Conservation (phyloP, 1,284 basidiomycete species). For the Irpex sp. region DNA sequence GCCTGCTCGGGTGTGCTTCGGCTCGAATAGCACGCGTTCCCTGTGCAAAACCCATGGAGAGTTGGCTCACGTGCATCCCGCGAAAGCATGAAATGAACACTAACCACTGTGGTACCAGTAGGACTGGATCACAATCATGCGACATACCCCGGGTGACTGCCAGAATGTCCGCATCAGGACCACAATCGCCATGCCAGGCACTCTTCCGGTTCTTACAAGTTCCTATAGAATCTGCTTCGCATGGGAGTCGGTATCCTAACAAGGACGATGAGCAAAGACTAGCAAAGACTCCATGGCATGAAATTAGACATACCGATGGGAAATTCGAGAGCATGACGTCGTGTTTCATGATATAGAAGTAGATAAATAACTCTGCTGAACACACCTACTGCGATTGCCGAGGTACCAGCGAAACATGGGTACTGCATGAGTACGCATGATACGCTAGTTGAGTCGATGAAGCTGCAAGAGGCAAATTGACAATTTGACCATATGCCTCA, state of each 20-base stretch:
- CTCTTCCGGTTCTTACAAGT: background rate
- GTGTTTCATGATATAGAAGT: background rate
- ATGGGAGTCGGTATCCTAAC: background rate
- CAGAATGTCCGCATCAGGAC: background rate
- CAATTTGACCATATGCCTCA: background rate
- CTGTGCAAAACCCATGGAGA: background rate
- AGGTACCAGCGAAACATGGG: background rate
- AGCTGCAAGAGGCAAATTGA: background rate
- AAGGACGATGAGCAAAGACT: background rate
- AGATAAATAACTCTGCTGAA: background rate
- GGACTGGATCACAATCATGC: background rate
- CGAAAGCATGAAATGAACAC: background rate
- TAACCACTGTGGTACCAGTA: background rate
- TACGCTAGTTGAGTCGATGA: background rate
- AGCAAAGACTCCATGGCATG: background rate
- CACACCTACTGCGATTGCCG: background rate
- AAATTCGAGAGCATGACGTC: background rate
- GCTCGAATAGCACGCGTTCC: background rate
- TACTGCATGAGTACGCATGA: background rate
- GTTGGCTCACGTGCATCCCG: background rate
- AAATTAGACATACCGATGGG: background rate
- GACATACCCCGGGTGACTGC: background rate
- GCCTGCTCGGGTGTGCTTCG: background rate
- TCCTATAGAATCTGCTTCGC: background rate
- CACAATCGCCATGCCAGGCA: background rate